Evolutionary conservation across 192 early-diverging fungal genomes (phyloP), one percentile per base, ranked within the genome.

Genomic region (Coemansia sp.): DNA sequence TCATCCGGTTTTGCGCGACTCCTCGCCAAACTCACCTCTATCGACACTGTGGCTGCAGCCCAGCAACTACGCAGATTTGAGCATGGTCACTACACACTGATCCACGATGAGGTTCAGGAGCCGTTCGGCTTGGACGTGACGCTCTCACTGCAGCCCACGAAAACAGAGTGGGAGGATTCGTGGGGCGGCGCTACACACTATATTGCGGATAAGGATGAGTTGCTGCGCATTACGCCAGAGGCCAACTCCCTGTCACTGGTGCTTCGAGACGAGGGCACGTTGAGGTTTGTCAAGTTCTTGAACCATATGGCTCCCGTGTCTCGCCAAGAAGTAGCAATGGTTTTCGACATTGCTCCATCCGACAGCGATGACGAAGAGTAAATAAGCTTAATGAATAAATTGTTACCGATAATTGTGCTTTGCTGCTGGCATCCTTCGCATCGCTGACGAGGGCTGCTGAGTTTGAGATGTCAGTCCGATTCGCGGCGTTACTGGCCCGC

Each of bases 131-230:
- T 87, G 9, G 88, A 89, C 65, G 85, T 76, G 3, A 56, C 68
- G 0, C 76, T 87, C 28, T 83, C 62, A 1, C 45, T 79, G 18
- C 21, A 21, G 9, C 37, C 61, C 2, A 31, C 6, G 10, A 10
- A 67, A 4, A 37, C 38, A 3, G 65, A 74, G 34, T 87, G 85
- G 85, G 66, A 83, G 13, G 81, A 85, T 34, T 43, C 60, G 0
- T 87, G 86, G 85, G 76, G 82, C 16, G 88, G 88, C 20, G 73
- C 80, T 1, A 89, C 77, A 3, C 83, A 85, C 50, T 89, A 89
- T 66, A 79, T 86, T 21, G 85, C 83, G 21, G 85, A 88, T 45
- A 53, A 73, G 69, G 76, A 85, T 39, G 83, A 84, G 62, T 59
- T 83, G 20, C 34, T 81, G 57, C 62, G 76, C 10, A 62, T 89